Conservation (phyloP, 140 eudicot species). For the Stevia rebaudiana region DNA sequence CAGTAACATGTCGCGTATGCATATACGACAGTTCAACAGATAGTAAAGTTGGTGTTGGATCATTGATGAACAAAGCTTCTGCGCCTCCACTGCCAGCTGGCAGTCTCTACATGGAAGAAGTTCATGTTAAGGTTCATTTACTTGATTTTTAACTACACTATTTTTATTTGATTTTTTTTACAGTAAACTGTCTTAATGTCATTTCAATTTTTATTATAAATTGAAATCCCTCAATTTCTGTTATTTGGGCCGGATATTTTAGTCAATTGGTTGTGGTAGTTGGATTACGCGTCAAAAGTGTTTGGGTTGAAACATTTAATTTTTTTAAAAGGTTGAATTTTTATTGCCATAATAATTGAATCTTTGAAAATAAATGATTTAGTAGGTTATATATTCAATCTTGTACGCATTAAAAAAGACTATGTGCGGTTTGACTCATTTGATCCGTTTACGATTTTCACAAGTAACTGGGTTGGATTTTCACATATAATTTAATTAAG, state of each 20-base stretch:
- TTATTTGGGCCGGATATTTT: background rate
- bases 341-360: background rate
- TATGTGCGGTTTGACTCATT: background rate
- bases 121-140: slow-evolving; percentile 62
- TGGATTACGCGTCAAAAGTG: background rate
- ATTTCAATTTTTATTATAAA: no score
- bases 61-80: slow-evolving; percentile 66
- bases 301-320: background rate
- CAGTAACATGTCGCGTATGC: slow-evolving; percentile 86
- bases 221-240: background rate
- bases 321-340: background rate
- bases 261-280: background rate
- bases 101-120: slow-evolving; percentile 94
- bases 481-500: background rate
- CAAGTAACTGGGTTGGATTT: background rate
- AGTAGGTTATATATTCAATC: background rate
- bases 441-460: background rate
- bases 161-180: background rate
- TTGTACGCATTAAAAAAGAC: background rate
- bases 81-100: slow-evolving; percentile 79
- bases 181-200: background rate
- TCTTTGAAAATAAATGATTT: background rate
- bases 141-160: background rate
- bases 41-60: slow-evolving; percentile 88
- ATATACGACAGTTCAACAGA: slow-evolving; percentile 67